Evolutionary conservation across 257 asterid genomes (phyloP), one percentile per base, ranked within the genome.

Genomic region (Nicotiana sylvestris): DNA sequence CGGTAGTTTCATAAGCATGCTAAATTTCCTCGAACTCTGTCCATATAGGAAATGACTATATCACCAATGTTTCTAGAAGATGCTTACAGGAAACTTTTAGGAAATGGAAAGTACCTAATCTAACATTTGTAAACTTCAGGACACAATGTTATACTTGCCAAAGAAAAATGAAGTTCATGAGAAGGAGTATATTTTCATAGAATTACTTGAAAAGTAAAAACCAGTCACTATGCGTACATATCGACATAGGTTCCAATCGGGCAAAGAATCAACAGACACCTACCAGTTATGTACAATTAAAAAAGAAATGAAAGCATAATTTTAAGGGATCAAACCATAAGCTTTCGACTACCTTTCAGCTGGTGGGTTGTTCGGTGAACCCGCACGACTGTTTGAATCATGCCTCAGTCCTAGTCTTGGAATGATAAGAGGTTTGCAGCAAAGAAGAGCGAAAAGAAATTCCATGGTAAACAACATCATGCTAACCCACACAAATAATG

Each of bases 401-500:
- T 57, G 89, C 81, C 92, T 78, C 83, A 92, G 78, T 43, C 87
- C 86, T 84, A 93, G 88, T 85, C 83, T 89, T 2, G 98, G 98
- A 80, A 95, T 77, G 79, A 93, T 67, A 18, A 92, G 53, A 21
- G 99, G 90, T 83, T 68, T 91, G 92, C 99, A 93, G 83, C 93
- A 92, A 37, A 95, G 85, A 25, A 93, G 98, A 81, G 94, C 84
- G 33, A 89, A 87, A 82, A 86, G 56, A 87, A 94, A 66, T 91
- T 94, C 98, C 66, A 83, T 82, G 25, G 77, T 56, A 84, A 96
- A 92, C n/a, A 94, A 60, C 9, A 88, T 82, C 95, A 94, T 84
- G 91, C 99, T 89, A 74, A 90, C 81, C 98, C 98, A 93, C 60
- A 92, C 91, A 77, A 91, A 96, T 51, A 96, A 76, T n/a, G 97